Evolutionary conservation across 768 basidiomycete species (phyloP).

Genomic region (Exsudoporus frostii): DNA sequence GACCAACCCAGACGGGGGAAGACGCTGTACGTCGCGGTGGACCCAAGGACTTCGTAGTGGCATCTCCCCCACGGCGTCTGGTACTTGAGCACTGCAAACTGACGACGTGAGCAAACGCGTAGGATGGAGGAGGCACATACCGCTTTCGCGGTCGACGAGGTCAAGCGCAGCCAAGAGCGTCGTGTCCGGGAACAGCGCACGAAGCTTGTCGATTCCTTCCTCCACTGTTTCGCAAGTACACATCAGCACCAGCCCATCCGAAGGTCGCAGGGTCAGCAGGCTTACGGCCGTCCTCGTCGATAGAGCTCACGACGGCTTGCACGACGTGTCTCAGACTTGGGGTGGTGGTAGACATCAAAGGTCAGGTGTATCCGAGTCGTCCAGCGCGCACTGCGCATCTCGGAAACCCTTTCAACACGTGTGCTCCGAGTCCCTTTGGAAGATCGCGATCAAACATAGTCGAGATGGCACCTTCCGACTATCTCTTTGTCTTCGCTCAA

Average conservation of each 20-base stretch:
- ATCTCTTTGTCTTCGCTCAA: slow-evolving; percentile 78
- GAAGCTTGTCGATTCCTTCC: slow-evolving; percentile 53
- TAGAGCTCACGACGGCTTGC: slow-evolving; percentile 33
- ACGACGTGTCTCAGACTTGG: slow-evolving; percentile 24
- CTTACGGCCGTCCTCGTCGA: slow-evolving; percentile 35
- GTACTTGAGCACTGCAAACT: slow-evolving; percentile 56
- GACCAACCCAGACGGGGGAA: slow-evolving; percentile 45
- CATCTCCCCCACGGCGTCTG: slow-evolving; percentile 52
- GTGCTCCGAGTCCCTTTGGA: neutral
- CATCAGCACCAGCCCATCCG: neutral
- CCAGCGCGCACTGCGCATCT: neutral
- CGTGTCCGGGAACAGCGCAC: slow-evolving; percentile 57
- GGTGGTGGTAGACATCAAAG: slow-evolving; percentile 17
- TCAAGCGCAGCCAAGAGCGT: slow-evolving; percentile 70
- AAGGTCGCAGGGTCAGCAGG: neutral
- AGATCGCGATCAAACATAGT: neutral
- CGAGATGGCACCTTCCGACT: slow-evolving; percentile 30
- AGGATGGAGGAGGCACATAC: slow-evolving; percentile 35
- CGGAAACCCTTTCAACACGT: neutral
- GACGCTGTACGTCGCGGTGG: slow-evolving; percentile 60
- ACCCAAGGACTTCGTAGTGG: slow-evolving; percentile 67
- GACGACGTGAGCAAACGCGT: neutral
- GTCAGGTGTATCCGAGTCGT: neutral
- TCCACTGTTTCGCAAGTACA: slow-evolving; percentile 36
- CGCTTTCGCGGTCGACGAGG: slow-evolving; percentile 67